Evolutionary conservation across 208 protist genomes (phyloP), one percentile per base, ranked within the genome.

Genomic region (Acanthamoeba castellanii): DNA sequence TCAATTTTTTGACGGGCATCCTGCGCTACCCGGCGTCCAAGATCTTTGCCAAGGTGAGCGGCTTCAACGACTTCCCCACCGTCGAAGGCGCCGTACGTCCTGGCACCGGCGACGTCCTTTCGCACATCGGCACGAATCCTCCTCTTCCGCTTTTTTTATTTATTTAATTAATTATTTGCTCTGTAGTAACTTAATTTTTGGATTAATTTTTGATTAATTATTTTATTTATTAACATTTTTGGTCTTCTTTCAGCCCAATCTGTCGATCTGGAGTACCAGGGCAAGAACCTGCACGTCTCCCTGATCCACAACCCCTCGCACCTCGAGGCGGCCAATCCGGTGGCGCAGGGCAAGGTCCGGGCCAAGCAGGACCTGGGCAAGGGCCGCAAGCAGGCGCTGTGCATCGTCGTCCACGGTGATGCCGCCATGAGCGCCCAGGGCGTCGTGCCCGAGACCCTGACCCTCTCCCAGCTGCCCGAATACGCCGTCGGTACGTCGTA

Each of bases 281-380:
- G 57, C 30, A 68, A 85, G 22, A 91, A 93, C 3, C 57, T 97
- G 6, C 89, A 97, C 30, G 96, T 97, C 42, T 97, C 96, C 30
- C 30, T 97, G 6, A 96, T 97, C 25, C 94, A 96, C 20, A 97
- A 97, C 92, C 96, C 96, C 57, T 97, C 96, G 30, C 96, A 97
- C 78, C 68, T 97, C 11, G 96, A 93, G 93, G 95, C 95, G 18
- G 96, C 82, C 8, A 95, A 97, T 57, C 96, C 96, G 45, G 96
- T 97, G 22, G 95, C 96, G 0, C 37, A 95, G 27, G 96, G 96
- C 47, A 97, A 97, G 81, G 92, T 82, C 22, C 30, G 94, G 37
- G 96, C 96, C 16, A 97, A 96, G 72, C 95, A 96, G 74, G 92
- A 95, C 14, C 84, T 84, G 64, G 78, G 74, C 52, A 82, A 93